Conservation (phyloP, 371 early-diverging fungal species). For the Mortierella sp. region DNA sequence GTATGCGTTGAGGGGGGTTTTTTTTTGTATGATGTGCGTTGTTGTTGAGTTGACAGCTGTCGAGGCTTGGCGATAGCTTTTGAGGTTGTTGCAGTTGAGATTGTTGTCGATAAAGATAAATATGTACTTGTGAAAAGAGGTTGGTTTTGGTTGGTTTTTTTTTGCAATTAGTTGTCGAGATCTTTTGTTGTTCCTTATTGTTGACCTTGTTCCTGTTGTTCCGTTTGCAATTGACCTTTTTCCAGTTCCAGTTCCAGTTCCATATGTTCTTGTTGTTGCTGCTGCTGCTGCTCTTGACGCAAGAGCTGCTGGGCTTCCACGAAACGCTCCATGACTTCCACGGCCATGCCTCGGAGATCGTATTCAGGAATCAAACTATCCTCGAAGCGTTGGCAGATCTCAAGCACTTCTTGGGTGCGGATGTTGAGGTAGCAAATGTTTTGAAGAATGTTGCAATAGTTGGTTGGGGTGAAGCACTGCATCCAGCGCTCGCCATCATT, state of each 20-base stretch:
- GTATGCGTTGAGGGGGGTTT: too few relatives aligned
- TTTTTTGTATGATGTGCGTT: too few relatives aligned
- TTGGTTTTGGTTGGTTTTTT: too few relatives aligned
- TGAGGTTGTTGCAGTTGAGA: too few relatives aligned
- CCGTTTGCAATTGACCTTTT: not conserved
- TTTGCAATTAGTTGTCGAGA: too few relatives aligned
- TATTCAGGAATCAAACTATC: not conserved
- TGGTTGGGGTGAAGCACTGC: conserved; percentile 13
- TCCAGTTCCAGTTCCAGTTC: not conserved
- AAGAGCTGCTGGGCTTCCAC: not conserved
- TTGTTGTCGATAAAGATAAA: too few relatives aligned
- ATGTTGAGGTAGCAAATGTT: conserved; percentile 40
- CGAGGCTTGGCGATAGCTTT: too few relatives aligned
- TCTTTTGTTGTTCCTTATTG: not conserved
- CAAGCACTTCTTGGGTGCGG: conserved; percentile 12
- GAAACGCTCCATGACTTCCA: not conserved
- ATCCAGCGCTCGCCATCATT: conserved; percentile 19
- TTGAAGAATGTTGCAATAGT: conserved; percentile 25
- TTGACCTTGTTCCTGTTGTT: too few relatives aligned
- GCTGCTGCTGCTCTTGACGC: not conserved
- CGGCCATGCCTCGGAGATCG: conserved; percentile 4
- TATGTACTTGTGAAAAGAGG: too few relatives aligned
- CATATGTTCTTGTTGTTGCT: not conserved
- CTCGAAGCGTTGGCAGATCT: conserved; percentile 34
- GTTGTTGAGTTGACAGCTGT: too few relatives aligned